A percentile compares a stretch with the other conserved stretches of the same genome.
These are phyloP conservation scores for Termitomyces sp. DNA, from an alignment of 768 basidiomycete species.

Conservation along the genomic window DNA sequence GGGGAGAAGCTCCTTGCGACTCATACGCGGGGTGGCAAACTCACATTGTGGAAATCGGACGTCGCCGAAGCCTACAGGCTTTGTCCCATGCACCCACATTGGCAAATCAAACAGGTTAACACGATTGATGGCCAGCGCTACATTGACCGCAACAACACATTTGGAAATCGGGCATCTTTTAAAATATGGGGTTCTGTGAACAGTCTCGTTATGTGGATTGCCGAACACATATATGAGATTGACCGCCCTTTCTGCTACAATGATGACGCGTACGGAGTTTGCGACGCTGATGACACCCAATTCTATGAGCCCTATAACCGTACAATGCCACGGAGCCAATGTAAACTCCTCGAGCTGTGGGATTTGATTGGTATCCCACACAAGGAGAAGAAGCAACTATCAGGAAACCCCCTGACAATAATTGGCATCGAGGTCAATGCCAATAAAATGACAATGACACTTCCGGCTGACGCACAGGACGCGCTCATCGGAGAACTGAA, in stretches of 20 bases:
- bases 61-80: constrained; percentile 33
- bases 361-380: constrained; percentile 19
- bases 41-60: constrained; percentile 11
- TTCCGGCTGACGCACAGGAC: background rate
- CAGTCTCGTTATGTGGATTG: constrained; percentile 33
- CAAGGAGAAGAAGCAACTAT: background rate
- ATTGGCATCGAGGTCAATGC: constrained; percentile 39
- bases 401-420: constrained; percentile 23
- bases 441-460: constrained; percentile 26
- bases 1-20: too few species aligned
- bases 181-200: too few species aligned
- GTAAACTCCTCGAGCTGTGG: constrained; percentile 34
- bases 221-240: constrained; percentile 19
- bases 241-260: constrained; percentile 25
- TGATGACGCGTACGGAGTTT: constrained; percentile 27
- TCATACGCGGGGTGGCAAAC: too few species aligned
- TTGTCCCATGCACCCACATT: background rate
- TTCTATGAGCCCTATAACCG: background rate
- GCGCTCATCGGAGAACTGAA: background rate
- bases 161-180: constrained; percentile 27
- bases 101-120: constrained; percentile 32
- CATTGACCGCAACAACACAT: constrained; percentile 32
- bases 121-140: constrained; percentile 26
- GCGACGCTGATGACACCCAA: background rate
- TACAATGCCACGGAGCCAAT: constrained; percentile 30